Evolutionary conservation across 306 rosid genomes (phyloP).

Genomic region (Alnus rubra): DNA sequence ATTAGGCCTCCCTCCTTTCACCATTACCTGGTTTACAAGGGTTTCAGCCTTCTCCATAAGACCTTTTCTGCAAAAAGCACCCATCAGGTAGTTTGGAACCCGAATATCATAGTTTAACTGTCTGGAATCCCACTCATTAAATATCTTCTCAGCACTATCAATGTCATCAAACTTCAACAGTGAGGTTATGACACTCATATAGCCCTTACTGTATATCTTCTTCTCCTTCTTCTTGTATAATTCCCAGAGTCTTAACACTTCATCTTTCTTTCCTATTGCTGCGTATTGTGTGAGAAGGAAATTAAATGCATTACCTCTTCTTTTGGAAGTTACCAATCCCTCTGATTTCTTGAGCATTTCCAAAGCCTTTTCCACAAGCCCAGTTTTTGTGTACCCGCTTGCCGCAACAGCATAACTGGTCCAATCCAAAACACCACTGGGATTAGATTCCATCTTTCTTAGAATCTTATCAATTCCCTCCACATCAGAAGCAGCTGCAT

Average conservation of each 20-base stretch:
- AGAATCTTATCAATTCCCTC: slow-evolving; percentile 23
- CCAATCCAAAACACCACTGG: slow-evolving; percentile 9
- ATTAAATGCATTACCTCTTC: slow-evolving; percentile 9
- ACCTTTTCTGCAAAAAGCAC: slow-evolving; percentile 29
- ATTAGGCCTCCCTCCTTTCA: slow-evolving; percentile 5
- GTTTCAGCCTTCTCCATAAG: slow-evolving; percentile 28
- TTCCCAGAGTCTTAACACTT: slow-evolving; percentile 32
- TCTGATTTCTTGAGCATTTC: slow-evolving; percentile 30
- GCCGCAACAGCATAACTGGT: slow-evolving; percentile 11
- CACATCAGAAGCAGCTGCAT: slow-evolving; percentile 21
- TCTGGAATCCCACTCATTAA: slow-evolving; percentile 36
- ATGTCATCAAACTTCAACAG: slow-evolving; percentile 22
- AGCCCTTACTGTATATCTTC: slow-evolving; percentile 15
- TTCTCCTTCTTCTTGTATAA: slow-evolving; percentile 12
- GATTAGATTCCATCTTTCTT: slow-evolving; percentile 12
- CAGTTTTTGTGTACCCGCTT: slow-evolving; percentile 20
- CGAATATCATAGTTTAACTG: slow-evolving; percentile 20
- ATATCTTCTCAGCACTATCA: slow-evolving; percentile 35
- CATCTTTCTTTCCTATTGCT: slow-evolving; percentile 31
- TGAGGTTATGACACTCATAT: slow-evolving; percentile 18
- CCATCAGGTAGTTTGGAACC: slow-evolving; percentile 26
- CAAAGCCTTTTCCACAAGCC: slow-evolving; percentile 25
- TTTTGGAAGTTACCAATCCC: slow-evolving; percentile 11
- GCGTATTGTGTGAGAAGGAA: slow-evolving; percentile 29
- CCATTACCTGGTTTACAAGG: slow-evolving; percentile 13